These are phyloP conservation scores for Phalaenopsis aphrodite DNA, from an alignment of 106 monocot genomes.

Conservation along the genomic window DNA sequence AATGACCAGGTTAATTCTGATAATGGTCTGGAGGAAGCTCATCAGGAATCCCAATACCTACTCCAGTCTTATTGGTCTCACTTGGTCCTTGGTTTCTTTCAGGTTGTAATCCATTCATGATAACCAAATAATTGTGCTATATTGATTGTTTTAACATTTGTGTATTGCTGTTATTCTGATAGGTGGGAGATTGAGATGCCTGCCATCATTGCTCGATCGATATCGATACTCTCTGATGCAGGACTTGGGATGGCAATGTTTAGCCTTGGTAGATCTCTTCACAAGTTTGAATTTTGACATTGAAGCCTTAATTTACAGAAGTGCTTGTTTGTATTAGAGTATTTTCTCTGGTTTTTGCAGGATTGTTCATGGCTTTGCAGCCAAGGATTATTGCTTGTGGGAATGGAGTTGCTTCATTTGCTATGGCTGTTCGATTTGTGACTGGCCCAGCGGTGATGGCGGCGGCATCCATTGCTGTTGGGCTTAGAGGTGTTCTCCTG, in stretches of 20 bases:
- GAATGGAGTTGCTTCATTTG: slow-evolving; percentile 13
- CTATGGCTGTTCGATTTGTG: slow-evolving; percentile 23
- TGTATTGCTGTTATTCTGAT: background rate
- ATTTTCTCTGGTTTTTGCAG: slow-evolving; percentile 3
- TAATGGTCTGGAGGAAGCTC: slow-evolving; percentile 64
- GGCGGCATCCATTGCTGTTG: slow-evolving; percentile 18
- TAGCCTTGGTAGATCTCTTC: slow-evolving; percentile 32
- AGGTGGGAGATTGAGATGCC: slow-evolving; percentile 37
- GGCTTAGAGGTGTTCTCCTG: slow-evolving; percentile 18
- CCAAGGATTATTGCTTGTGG: slow-evolving; percentile 28
- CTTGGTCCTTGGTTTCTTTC: slow-evolving; percentile 48
- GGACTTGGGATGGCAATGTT: slow-evolving; percentile 68
- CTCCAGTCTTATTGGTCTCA: slow-evolving; percentile 42
- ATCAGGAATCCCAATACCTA: slow-evolving; percentile 56
- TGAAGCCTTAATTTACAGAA: background rate
- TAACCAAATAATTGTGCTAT: background rate
- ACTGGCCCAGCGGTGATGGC: slow-evolving; percentile 25
- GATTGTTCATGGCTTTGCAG: slow-evolving; percentile 27
- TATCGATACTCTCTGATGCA: slow-evolving; percentile 47
- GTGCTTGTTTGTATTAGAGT: background rate
- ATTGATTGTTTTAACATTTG: background rate
- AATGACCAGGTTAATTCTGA: slow-evolving; percentile 55
- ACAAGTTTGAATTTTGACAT: background rate
- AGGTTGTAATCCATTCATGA: slow-evolving; percentile 16
- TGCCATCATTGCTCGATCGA: slow-evolving; percentile 23